Evolutionary conservation across 768 basidiomycete species (phyloP), one percentile per base, ranked within the genome.

Genomic region (Chalciporus chontae): DNA sequence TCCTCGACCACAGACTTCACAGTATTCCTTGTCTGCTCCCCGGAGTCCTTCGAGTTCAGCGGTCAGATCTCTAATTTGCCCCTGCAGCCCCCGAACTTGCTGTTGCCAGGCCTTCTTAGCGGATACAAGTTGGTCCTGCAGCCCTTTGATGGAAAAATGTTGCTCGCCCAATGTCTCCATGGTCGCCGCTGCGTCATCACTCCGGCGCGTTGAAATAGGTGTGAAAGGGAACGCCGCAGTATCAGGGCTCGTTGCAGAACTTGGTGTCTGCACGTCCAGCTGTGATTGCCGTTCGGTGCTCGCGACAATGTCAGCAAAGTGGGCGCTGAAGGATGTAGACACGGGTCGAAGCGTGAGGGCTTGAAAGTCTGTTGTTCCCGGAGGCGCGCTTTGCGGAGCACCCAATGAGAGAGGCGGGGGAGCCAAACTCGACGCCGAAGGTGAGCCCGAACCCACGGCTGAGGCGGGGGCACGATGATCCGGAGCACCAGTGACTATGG

Each of bases 41-140:
- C 75, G 79, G 37, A 83, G 67, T 21, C 74, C 77, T 29, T 84
- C 82, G 29, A 91, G 63, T 63, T 90, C 85, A 17, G 77, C 73
- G 54, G 85, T 83, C 50, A 92, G 70, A 62, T 85, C 83, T 42
- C 78, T 78, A 40, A 91, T 77, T 62, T 87, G 85, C 11, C 79
- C 77, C 60, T 87, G 87, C 44, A 91, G 69, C 60, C 90, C 88
- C 83, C 78, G 81, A 44, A 89, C 77, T 51, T 86, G 83, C 50
- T 73, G 77, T 59, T 87, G 84, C 84, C 85, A 89, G 18, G 77
- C 78, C 55, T 77, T 75, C 47, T 83, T 81, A 21, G 81, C 68
- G 8, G 72, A 70, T 32, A 69, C 59, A 32, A 89, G 70, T 62
- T 87, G 81, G 27, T 86, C 80, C 59, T 83, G 85, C 31, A 87